Evolutionary conservation across 2,329 filamentous ascomycete species (phyloP).

Genomic region (Fusarium fracticaudum): DNA sequence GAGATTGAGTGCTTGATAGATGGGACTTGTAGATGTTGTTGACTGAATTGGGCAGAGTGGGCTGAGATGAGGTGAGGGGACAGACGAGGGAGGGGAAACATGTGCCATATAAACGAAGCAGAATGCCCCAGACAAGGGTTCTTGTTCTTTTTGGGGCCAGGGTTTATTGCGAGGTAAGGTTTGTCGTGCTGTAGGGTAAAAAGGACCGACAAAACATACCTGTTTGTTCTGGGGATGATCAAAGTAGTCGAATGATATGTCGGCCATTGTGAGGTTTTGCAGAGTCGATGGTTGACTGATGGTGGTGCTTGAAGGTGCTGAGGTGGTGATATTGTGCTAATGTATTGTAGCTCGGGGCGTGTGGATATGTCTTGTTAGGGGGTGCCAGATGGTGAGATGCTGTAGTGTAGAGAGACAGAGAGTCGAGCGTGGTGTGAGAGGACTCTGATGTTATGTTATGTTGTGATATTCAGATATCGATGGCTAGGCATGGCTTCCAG

Average conservation of each 20-base stretch:
- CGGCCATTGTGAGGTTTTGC: constrained; percentile 35
- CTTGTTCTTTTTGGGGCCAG: background rate
- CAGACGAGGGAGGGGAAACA: constrained; percentile 28
- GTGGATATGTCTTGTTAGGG: background rate
- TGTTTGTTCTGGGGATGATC: constrained; percentile 43
- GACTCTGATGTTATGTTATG: constrained; percentile 32
- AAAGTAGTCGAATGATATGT: constrained; percentile 45
- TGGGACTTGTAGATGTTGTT: constrained; percentile 3
- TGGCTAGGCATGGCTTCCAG: constrained; percentile 24
- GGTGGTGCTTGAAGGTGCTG: constrained; percentile 13
- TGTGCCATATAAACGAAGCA: constrained; percentile 42
- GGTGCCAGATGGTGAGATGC: background rate
- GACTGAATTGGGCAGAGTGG: constrained; percentile 30
- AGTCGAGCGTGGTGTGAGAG: constrained; percentile 22
- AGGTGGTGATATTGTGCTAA: constrained; percentile 23
- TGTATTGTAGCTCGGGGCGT: constrained; percentile 23
- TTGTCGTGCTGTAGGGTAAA: background rate
- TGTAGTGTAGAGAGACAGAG: background rate
- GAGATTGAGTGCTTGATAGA: constrained; percentile 15
- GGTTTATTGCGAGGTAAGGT: background rate
- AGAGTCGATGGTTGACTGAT: constrained; percentile 33
- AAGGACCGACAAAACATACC: constrained; percentile 34
- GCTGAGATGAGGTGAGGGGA: constrained; percentile 37
- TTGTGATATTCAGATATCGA: constrained; percentile 24
- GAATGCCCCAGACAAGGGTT: constrained; percentile 40